Percentiles rank a stretch among this genome's conserved stretches.
Evolutionary conservation across 129 eudicot species (phyloP).

Genomic region (Pulicaria dysenterica): DNA sequence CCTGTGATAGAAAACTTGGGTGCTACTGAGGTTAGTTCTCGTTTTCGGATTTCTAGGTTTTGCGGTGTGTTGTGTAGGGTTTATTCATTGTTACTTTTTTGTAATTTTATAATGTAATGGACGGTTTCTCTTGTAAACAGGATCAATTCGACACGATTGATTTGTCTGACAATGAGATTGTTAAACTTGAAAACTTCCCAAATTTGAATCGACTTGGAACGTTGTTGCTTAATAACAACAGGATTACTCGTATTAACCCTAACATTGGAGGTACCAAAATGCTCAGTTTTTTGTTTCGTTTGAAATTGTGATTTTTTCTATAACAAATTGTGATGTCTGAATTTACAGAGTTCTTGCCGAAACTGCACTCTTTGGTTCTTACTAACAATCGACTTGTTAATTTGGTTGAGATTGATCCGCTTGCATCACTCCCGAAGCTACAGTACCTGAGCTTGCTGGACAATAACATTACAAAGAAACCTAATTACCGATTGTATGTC

Average conservation of each 20-base stretch:
- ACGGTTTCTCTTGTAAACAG: constrained; percentile 38
- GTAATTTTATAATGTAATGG: constrained; percentile 1
- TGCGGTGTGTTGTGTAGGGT: not conserved
- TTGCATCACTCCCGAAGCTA: constrained; percentile 88
- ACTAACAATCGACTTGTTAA: constrained; percentile 93
- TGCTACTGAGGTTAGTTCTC: constrained; percentile 78
- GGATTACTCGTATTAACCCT: constrained; percentile 91
- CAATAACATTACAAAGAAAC: constrained; percentile 85
- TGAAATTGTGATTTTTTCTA: constrained; percentile 20
- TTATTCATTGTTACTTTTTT: not conserved
- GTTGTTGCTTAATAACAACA: constrained; percentile 78
- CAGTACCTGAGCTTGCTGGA: constrained; percentile 85
- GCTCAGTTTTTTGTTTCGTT: not conserved
- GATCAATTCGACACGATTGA: constrained; percentile 97
- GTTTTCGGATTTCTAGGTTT: constrained; percentile 27
- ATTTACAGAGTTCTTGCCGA: constrained; percentile 93
- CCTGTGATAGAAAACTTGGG: constrained; percentile 91
- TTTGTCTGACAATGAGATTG: constrained; percentile 96
- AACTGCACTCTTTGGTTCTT: constrained; percentile 90
- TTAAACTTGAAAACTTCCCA: constrained; percentile 93
- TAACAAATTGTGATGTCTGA: constrained; percentile 40
- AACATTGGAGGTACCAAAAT: constrained; percentile 71
- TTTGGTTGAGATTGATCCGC: constrained; percentile 97
- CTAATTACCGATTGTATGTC: constrained; percentile 91
- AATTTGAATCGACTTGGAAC: constrained; percentile 84